These are phyloP conservation scores for Hylodesmum podocarpum DNA, from an alignment of 306 rosid genomes.

Conservation along the genomic window DNA sequence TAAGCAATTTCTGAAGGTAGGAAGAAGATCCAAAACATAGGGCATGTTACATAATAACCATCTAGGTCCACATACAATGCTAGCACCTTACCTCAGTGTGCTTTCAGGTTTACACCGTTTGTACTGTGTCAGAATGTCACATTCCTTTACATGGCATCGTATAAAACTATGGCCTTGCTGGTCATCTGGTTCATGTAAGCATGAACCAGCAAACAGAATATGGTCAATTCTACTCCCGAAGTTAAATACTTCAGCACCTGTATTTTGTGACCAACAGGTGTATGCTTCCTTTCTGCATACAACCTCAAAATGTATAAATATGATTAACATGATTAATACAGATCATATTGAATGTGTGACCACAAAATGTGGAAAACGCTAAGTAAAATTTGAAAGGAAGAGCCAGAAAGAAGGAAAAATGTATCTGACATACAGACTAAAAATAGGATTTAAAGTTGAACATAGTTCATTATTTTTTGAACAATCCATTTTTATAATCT, in stretches of 20 bases:
- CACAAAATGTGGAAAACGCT: constrained; percentile 5
- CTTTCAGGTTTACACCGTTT: constrained; percentile 90
- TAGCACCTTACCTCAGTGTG: constrained; percentile 55
- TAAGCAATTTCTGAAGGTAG: background rate
- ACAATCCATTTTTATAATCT: background rate
- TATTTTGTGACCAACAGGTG: constrained; percentile 91
- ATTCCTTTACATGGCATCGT: constrained; percentile 79
- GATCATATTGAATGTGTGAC: background rate
- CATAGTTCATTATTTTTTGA: background rate
- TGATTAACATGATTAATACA: background rate
- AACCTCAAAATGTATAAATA: constrained; percentile 17
- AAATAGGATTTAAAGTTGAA: constrained; percentile 9
- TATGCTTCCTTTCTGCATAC: constrained; percentile 71
- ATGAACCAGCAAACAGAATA: constrained; percentile 77
- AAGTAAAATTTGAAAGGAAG: background rate
- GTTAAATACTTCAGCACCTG: constrained; percentile 94
- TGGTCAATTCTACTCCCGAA: constrained; percentile 91
- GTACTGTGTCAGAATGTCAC: constrained; percentile 78
- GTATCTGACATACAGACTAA: background rate
- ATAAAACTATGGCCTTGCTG: constrained; percentile 64
- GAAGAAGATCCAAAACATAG: background rate
- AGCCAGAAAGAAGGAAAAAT: background rate
- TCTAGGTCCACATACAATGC: background rate
- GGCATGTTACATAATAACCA: background rate
- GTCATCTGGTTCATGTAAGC: constrained; percentile 67